Percentiles rank a stretch among this genome's conserved stretches.
Conservation (phyloP, 768 basidiomycete genomes). For the Trametes maxima region DNA sequence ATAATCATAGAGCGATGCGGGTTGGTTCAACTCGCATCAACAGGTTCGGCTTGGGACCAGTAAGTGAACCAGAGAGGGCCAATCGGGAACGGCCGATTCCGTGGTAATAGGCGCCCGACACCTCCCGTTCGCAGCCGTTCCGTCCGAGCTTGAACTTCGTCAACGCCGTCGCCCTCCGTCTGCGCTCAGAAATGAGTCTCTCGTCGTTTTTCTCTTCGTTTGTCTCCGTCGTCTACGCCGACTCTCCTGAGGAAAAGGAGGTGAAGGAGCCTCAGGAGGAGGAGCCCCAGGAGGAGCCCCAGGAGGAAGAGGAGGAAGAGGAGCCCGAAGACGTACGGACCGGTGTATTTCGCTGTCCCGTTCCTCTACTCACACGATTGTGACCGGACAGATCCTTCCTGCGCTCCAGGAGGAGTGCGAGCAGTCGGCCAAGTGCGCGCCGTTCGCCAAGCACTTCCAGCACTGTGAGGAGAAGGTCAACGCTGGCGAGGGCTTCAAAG, state of each 20-base stretch:
- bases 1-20: too few species aligned
- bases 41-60: not conserved
- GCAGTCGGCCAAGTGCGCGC: constrained; percentile 62
- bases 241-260: constrained; percentile 42
- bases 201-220: constrained; percentile 50
- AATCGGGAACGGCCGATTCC: constrained; percentile 13
- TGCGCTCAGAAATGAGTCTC: constrained; percentile 38
- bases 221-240: constrained; percentile 43
- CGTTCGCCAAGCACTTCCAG: constrained; percentile 79
- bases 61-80: not conserved
- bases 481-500: constrained; percentile 80
- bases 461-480: constrained; percentile 90
- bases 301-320: constrained; percentile 50
- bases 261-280: constrained; percentile 40
- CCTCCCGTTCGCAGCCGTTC: constrained; percentile 11
- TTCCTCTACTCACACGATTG: too few species aligned
- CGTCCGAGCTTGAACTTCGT: constrained; percentile 4
- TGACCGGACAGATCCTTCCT: constrained; percentile 57
- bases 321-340: constrained; percentile 83
- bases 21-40: not conserved
- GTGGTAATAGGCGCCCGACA: not conserved
- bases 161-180: constrained; percentile 8
- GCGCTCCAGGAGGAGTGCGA: constrained; percentile 77
- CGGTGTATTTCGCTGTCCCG: not conserved
- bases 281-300: constrained; percentile 15